Conservation (phyloP, 306 rosid species). For the Lathyrus oleraceus region DNA sequence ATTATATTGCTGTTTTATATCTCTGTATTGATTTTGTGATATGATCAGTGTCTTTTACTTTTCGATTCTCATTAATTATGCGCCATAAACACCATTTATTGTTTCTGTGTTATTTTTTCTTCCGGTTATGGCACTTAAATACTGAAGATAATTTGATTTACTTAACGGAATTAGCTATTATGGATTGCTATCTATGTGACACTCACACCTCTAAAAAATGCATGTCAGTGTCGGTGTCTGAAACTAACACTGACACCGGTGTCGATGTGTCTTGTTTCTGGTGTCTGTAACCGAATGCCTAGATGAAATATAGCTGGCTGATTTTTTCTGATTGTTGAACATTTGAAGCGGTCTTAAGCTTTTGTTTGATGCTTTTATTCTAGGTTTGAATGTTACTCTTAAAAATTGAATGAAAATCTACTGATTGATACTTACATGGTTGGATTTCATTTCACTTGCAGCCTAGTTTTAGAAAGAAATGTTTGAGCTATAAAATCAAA, state of each 20-base stretch:
- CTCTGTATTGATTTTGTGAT: slow-evolving; percentile 6
- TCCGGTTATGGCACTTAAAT: background rate
- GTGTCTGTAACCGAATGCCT: background rate
- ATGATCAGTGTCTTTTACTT: background rate
- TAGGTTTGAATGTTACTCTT: slow-evolving; percentile 21
- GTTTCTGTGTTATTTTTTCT: background rate
- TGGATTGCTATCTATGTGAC: background rate
- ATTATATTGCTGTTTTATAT: background rate
- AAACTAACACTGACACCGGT: too few relatives aligned
- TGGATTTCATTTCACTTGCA: slow-evolving; percentile 49
- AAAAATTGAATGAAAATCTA: background rate
- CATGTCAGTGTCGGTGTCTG: too few relatives aligned
- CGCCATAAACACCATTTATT: background rate
- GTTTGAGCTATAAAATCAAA: slow-evolving; percentile 76
- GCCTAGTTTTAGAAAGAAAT: slow-evolving; percentile 87
- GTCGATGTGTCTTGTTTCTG: too few relatives aligned
- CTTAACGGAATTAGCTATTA: background rate
- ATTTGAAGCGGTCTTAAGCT: background rate
- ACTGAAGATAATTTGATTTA: background rate
- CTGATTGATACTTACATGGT: slow-evolving; percentile 22
- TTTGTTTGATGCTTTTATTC: background rate
- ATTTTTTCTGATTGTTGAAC: background rate
- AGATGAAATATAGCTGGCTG: background rate
- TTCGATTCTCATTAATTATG: background rate
- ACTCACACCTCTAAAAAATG: too few relatives aligned